Evolutionary conservation across 106 monocot species (phyloP).

Genomic region (Apostasia ramifera): DNA sequence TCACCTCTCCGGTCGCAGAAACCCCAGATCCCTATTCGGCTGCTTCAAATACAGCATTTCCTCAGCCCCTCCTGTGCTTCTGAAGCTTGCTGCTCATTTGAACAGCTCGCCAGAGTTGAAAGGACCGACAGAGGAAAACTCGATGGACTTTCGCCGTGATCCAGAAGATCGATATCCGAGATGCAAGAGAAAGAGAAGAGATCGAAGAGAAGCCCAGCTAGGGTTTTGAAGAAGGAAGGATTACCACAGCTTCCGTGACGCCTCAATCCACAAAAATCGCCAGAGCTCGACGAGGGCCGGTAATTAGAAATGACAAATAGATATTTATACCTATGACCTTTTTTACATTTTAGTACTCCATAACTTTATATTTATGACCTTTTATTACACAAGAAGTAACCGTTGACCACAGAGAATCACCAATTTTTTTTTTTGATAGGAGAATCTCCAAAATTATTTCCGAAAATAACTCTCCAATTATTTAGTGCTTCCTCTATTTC

Average conservation of each 20-base stretch:
- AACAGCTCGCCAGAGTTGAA: not conserved
- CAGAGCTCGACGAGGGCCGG: not conserved
- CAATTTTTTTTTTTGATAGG: too few species aligned
- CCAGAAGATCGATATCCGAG: not conserved
- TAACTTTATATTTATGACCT: too few species aligned
- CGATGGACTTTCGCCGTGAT: not conserved
- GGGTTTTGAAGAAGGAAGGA: conserved; percentile 7
- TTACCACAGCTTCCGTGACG: conserved; percentile 4
- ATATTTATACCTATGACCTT: too few species aligned
- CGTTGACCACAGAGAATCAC: too few species aligned
- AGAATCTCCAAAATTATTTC: too few species aligned
- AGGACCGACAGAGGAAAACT: not conserved
- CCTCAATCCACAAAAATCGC: conserved; percentile 8
- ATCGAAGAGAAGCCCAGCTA: not conserved
- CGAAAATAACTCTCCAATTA: too few species aligned
- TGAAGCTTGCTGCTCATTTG: not conserved
- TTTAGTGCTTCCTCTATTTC: too few species aligned
- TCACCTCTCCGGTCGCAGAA: conserved; percentile 6
- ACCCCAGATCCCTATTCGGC: conserved; percentile 21
- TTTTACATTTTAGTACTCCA: too few species aligned
- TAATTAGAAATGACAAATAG: not conserved
- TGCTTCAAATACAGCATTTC: conserved; percentile 34
- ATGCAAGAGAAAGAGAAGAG: not conserved
- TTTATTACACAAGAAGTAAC: too few species aligned
- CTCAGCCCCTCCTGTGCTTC: not conserved